Base-by-base conservation (phyloP, 2,329 filamentous ascomycete species). In the Hirsutella minnesotensis region DNA sequence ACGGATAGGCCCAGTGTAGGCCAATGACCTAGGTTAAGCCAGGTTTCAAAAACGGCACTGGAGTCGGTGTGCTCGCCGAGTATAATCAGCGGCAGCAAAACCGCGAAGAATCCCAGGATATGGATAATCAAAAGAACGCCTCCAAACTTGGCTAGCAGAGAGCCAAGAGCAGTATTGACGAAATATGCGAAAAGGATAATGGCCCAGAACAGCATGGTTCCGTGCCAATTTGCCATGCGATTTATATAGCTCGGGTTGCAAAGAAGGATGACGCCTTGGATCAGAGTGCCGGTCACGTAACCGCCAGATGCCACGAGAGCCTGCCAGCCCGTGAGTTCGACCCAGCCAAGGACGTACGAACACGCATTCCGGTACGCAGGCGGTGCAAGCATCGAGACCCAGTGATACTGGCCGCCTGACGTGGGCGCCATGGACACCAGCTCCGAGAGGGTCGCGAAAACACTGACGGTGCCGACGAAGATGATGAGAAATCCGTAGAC, bases 401-500 rank as follows among this genome's bases (percentile, higher is more conserved):
- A 78, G 52, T 77, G 73, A 48, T 79, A 79, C 56, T 80, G 73
- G 9, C 75, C 75, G 38, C 73, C 75, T 0, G 71, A 44, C 50
- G 76, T 52, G 51, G 74, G 49, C 46, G 72, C 64, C 60, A 69
- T 69, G 0, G 64, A 69, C 1, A 64, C 63, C 47, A 68, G 60
- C 53, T 69, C 67, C 12, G 52, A 56, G 47, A 59, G 51, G 19
- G 54, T 62, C 3, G 61, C 56, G 21, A 68, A 69, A 21, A 70
- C 61, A 29, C 63, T 62, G 24, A 68, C 51, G 47, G 63, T 67
- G 3, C 70, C 70, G 27, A 66, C 51, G 64, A 69, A 70, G 10
- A 64, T 64, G 30, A 70, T 53, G 2, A 75, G 46, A 43, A 67
- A 75, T 4, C 70, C 64, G 61, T 70, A 77, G 34, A 77, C 66